Conservation (phyloP, 2,329 filamentous ascomycete genomes). For the Fusarium foetens region DNA sequence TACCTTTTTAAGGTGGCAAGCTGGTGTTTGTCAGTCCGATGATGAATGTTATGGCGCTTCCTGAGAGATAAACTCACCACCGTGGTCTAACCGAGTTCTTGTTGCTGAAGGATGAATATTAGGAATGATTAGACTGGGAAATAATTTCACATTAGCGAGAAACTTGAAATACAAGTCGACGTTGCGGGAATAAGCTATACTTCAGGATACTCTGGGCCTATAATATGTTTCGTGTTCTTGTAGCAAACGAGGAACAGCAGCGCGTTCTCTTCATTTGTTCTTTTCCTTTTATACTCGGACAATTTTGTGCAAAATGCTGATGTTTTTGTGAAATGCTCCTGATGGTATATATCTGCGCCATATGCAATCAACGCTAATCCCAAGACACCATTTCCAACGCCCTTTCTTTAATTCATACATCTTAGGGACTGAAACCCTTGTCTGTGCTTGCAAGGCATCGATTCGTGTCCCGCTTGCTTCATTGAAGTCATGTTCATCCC, state of each 20-base stretch:
- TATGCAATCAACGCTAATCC: constrained; percentile 15
- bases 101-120: constrained; percentile 42
- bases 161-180: neutral
- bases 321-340: neutral
- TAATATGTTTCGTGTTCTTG: neutral
- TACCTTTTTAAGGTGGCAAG: constrained; percentile 47
- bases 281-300: neutral
- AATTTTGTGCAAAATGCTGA: neutral
- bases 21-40: constrained; percentile 45
- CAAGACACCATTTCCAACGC: constrained; percentile 28
- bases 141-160: neutral
- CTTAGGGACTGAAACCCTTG: neutral
- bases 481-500: neutral
- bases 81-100: constrained; percentile 44
- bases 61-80: constrained; percentile 47
- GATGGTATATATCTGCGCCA: constrained; percentile 22
- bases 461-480: neutral
- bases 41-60: constrained; percentile 50
- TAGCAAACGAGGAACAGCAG: neutral
- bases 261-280: neutral
- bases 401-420: constrained; percentile 10
- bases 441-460: neutral
- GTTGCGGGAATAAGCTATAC: neutral
- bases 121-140: neutral
- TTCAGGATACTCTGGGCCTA: neutral